A percentile compares a stretch with the other conserved stretches of the same genome.
Evolutionary conservation across 2,329 filamentous ascomycete genomes (phyloP).

Genomic region (Pseudogymnoascus sp.): DNA sequence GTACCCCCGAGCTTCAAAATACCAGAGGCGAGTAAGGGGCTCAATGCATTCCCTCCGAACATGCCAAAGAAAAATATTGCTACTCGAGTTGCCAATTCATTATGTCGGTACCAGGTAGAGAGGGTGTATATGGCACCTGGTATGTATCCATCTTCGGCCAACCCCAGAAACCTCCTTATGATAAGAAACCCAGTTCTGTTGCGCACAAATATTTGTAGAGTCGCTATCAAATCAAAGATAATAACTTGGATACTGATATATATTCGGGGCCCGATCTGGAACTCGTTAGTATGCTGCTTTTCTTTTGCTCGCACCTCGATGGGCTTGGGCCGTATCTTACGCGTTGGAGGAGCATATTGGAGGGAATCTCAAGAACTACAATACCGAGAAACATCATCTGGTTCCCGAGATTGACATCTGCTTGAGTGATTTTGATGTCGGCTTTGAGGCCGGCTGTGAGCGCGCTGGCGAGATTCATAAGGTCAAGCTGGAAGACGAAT

Average conservation of each 20-base stretch:
- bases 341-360: slow-evolving; percentile 26
- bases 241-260: slow-evolving; percentile 28
- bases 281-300: not conserved
- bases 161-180: slow-evolving; percentile 41
- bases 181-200: slow-evolving; percentile 39
- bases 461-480: slow-evolving; percentile 28
- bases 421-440: slow-evolving; percentile 24
- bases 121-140: slow-evolving; percentile 49
- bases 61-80: slow-evolving; percentile 52
- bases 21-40: slow-evolving; percentile 46
- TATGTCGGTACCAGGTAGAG: slow-evolving; percentile 54
- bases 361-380: slow-evolving; percentile 28
- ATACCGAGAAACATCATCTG: slow-evolving; percentile 26
- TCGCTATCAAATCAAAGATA: slow-evolving; percentile 28
- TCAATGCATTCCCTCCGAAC: slow-evolving; percentile 50
- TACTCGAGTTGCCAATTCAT: slow-evolving; percentile 49
- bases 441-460: slow-evolving; percentile 26
- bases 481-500: slow-evolving; percentile 28
- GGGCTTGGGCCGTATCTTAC: not conserved
- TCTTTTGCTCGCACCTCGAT: not conserved
- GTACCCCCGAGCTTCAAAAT: slow-evolving; percentile 16
- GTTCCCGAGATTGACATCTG: slow-evolving; percentile 27
- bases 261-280: slow-evolving; percentile 22
- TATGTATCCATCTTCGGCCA: slow-evolving; percentile 45
- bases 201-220: slow-evolving; percentile 29